Conservation (phyloP, 768 basidiomycete species). For the Lentinula boryana region DNA sequence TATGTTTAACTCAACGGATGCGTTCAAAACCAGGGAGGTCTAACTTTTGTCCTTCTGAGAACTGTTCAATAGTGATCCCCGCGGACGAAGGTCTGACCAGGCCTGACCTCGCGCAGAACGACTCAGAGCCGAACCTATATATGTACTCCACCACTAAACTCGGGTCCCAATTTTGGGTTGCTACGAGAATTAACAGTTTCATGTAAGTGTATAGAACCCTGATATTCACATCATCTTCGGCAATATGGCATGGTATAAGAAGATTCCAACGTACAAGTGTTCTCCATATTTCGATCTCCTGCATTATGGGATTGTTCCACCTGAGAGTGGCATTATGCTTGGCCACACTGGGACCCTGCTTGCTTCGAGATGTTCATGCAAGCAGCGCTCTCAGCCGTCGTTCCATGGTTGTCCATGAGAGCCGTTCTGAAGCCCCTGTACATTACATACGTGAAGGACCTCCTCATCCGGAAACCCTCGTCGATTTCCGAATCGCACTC, state of each 20-base stretch:
- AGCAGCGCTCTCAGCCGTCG: constrained; percentile 15
- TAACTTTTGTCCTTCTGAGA: no score
- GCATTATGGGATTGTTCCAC: neutral
- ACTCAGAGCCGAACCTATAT: no score
- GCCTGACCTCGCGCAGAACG: no score
- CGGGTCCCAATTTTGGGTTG: no score
- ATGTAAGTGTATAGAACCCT: no score
- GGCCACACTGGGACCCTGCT: neutral
- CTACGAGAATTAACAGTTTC: no score
- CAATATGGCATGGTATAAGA: no score
- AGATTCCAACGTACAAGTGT: neutral
- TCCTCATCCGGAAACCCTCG: constrained; percentile 12
- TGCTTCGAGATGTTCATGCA: neutral
- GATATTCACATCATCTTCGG: no score
- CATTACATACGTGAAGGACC: constrained; percentile 16
- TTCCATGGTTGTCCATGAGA: constrained; percentile 13
- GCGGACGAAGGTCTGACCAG: no score
- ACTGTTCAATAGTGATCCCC: no score
- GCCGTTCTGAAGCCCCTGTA: constrained; percentile 11
- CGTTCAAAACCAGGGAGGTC: no score
- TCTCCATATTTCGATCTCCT: neutral
- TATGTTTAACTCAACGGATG: neutral
- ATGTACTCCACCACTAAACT: no score
- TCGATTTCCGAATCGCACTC: constrained; percentile 26
- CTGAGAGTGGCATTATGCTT: neutral